phyloP scores from a whole-genome alignment of 2,329 filamentous ascomycete genomes.

The Alternaria sp. region DNA sequence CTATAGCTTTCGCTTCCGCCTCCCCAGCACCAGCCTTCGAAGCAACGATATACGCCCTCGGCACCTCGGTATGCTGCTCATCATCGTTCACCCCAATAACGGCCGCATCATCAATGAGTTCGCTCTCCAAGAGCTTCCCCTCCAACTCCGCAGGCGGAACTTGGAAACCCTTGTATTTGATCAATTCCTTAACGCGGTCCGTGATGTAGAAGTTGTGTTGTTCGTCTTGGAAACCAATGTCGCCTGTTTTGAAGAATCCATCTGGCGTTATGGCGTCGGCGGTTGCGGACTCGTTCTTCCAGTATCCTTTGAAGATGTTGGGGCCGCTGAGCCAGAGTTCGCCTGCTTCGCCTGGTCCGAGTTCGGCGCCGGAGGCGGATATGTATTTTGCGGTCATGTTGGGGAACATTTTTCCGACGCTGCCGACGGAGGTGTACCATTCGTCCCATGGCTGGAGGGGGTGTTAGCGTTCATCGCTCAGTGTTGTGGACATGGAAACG shows the following conservation, averaged over 20 bases:
- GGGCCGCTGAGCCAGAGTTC: slow-evolving; percentile 74
- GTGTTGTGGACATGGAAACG: neutral
- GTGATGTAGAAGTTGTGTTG: slow-evolving; percentile 40
- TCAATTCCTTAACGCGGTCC: slow-evolving; percentile 40
- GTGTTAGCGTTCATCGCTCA: neutral
- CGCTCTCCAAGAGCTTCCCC: slow-evolving; percentile 33
- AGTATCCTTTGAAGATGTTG: slow-evolving; percentile 79
- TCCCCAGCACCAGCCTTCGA: slow-evolving; percentile 20
- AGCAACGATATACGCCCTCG: slow-evolving; percentile 37
- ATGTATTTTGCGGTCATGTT: slow-evolving; percentile 84
- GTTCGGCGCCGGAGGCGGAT: slow-evolving; percentile 60
- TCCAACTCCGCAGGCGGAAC: slow-evolving; percentile 39
- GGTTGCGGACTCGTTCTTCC: slow-evolving; percentile 73
- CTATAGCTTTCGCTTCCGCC: slow-evolving; percentile 17
- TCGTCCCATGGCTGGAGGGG: slow-evolving; percentile 27
- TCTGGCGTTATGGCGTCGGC: slow-evolving; percentile 72
- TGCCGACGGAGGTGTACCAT: slow-evolving; percentile 61
- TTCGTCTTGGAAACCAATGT: slow-evolving; percentile 35
- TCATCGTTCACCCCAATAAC: slow-evolving; percentile 37
- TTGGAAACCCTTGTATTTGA: slow-evolving; percentile 42
- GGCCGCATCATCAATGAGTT: slow-evolving; percentile 32
- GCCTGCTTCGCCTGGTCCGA: slow-evolving; percentile 64
- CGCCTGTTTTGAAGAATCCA: slow-evolving; percentile 59
- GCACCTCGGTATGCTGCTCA: slow-evolving; percentile 35
- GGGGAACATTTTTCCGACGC: slow-evolving; percentile 76